Conservation (phyloP, 495 filamentous ascomycete genomes). For the Aspergillus steynii region DNA sequence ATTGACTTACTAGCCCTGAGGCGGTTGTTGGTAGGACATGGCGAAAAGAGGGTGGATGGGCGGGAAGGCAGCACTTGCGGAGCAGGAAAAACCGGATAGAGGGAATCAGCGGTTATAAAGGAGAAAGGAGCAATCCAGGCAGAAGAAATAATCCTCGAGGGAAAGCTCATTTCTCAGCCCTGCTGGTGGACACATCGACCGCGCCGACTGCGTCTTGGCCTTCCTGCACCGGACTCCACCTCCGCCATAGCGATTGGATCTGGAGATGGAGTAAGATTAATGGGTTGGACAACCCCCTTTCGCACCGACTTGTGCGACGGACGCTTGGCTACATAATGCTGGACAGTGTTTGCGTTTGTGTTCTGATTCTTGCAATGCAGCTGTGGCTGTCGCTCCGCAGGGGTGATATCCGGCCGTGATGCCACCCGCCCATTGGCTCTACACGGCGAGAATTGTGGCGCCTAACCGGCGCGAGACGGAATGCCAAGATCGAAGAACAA, state of each 20-base stretch:
- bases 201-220: conserved; percentile 14
- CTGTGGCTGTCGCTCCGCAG: not conserved
- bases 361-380: not conserved
- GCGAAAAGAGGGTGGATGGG: not conserved
- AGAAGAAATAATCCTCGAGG: conserved; percentile 8
- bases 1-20: conserved; percentile 17
- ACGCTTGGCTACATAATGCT: not conserved
- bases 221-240: conserved; percentile 10
- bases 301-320: not conserved
- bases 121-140: conserved; percentile 11
- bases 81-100: not conserved
- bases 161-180: conserved; percentile 12
- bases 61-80: not conserved
- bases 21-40: conserved; percentile 21
- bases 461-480: not conserved
- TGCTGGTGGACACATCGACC: conserved; percentile 9
- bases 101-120: not conserved
- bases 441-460: not conserved
- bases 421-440: not conserved
- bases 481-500: not conserved
- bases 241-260: conserved; percentile 11
- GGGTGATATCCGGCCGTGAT: too few species aligned
- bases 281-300: not conserved
- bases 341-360: not conserved
- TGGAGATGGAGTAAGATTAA: not conserved